Evolutionary conservation across 169 alveolate genomes (phyloP).

Genomic region (Eimeria praecox): DNA sequence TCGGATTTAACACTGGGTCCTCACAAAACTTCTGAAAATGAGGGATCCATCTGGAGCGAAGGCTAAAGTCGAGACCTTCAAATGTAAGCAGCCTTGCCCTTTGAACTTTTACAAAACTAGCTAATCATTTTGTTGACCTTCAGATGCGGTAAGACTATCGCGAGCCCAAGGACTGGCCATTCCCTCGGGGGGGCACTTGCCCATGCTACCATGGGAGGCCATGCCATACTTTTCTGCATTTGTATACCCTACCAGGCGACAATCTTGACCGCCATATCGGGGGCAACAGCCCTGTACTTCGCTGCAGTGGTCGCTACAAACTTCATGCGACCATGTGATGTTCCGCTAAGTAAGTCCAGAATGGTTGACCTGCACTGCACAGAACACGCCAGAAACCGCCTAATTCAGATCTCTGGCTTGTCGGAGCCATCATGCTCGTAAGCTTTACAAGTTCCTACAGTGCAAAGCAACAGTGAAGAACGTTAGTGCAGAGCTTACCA

Average conservation of each 20-base stretch:
- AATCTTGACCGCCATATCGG: conserved; percentile 67
- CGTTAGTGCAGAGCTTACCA: conserved; percentile 72
- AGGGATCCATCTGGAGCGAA: conserved; percentile 77
- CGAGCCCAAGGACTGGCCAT: background rate
- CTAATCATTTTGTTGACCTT: background rate
- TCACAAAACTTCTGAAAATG: conserved; percentile 21
- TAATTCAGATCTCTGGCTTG: conserved; percentile 72
- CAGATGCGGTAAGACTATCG: conserved; percentile 74
- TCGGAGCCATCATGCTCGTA: conserved; percentile 75
- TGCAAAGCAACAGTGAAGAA: background rate
- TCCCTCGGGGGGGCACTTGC: conserved; percentile 7
- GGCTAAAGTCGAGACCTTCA: conserved; percentile 75
- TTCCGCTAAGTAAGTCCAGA: conserved; percentile 76
- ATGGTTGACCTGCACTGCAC: conserved; percentile 13
- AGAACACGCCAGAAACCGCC: conserved; percentile 20
- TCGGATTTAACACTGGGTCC: conserved; percentile 33
- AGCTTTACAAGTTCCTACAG: background rate
- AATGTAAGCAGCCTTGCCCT: conserved; percentile 40
- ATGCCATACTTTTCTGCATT: background rate
- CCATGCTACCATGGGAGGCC: background rate
- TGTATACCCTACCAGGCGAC: conserved; percentile 62
- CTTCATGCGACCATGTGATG: conserved; percentile 69
- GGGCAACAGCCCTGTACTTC: conserved; percentile 27
- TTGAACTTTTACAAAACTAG: background rate
- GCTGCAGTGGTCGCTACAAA: conserved; percentile 45